Base-by-base conservation (phyloP, 108 stramenopile species). In the Fragilariopsis cylindrus region DNA sequence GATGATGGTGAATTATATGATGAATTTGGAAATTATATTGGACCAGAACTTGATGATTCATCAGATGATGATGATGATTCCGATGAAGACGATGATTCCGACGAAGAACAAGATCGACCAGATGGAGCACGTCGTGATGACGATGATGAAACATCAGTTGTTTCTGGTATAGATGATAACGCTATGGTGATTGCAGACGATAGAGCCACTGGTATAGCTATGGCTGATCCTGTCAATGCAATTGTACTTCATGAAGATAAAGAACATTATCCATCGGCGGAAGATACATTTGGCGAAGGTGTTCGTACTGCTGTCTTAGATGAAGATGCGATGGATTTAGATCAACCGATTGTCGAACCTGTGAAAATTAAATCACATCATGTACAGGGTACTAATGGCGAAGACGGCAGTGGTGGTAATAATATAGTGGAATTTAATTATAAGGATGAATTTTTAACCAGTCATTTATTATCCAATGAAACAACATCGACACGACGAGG, bases 1-100 rank as follows among this genome's bases (percentile, higher is more conserved):
- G 88, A 88, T 48, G 83, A 90, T 49, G 81, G 87, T 68, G 95
- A 96, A 43, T 82, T 98, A 60, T 99, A 99, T 85, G 99, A 99
- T 76, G 99, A 99, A 87, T 99, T 99, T 75, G 99, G 99, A 53
- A 99, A 99, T 78, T 98, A 99, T 87, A 96, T 99, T 75, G 99
- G 99, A n/a, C 97, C 98, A 13, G 98, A 98, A 62, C 79, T 97
- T 52, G 98, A 96, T 70, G 79, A 72, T 30, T 91, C 85, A 48
- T 76, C 77, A 56, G 85, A 84, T 39, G 85, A 84, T 46, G n/a
- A n/a, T n/a, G 93, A 92, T 41, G 82, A 79, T 5, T 73, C 75
- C 3, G 81, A 80, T 6, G 83, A 82, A 4, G 81, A 80, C 56
- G 82, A 78, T 47, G 69, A 77, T 7, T 47, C 65, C 45, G 19